Conservation (phyloP, 108 stramenopile genomes). For the Nitzschia palea region DNA sequence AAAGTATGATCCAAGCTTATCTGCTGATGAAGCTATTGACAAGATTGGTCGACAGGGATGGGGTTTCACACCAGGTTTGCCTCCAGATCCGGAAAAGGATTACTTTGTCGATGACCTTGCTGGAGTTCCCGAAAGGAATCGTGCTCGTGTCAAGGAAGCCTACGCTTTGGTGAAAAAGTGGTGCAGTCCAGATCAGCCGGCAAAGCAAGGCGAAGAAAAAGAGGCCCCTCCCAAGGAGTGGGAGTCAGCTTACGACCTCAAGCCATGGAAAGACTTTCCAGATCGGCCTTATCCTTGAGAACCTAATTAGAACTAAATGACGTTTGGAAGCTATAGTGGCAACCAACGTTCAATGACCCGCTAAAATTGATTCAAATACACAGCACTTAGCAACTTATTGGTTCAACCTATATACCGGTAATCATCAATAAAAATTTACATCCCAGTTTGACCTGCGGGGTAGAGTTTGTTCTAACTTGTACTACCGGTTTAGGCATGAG, state of each 20-base stretch:
- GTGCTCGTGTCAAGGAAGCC: conserved; percentile 52
- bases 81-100: conserved; percentile 47
- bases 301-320: not conserved
- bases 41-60: conserved; percentile 42
- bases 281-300: conserved; percentile 26
- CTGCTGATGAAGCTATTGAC: conserved; percentile 61
- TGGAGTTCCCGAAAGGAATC: conserved; percentile 63
- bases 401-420: too few species aligned
- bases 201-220: conserved; percentile 6
- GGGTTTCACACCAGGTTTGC: conserved; percentile 64
- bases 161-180: conserved; percentile 62
- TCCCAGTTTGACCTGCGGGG: too few species aligned
- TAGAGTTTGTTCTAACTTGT: too few species aligned
- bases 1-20: conserved; percentile 55
- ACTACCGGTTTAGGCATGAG: too few species aligned
- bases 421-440: too few species aligned
- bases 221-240: conserved; percentile 54
- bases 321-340: too few species aligned
- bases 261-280: conserved; percentile 81
- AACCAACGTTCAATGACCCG: too few species aligned
- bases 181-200: conserved; percentile 31
- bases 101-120: conserved; percentile 50
- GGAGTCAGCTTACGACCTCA: conserved; percentile 74
- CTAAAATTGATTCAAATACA: too few species aligned
- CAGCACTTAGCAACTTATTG: too few species aligned